These are phyloP conservation scores for Pseudonitzschia multistriata DNA, from an alignment of 108 stramenopile species.

Conservation along the genomic window DNA sequence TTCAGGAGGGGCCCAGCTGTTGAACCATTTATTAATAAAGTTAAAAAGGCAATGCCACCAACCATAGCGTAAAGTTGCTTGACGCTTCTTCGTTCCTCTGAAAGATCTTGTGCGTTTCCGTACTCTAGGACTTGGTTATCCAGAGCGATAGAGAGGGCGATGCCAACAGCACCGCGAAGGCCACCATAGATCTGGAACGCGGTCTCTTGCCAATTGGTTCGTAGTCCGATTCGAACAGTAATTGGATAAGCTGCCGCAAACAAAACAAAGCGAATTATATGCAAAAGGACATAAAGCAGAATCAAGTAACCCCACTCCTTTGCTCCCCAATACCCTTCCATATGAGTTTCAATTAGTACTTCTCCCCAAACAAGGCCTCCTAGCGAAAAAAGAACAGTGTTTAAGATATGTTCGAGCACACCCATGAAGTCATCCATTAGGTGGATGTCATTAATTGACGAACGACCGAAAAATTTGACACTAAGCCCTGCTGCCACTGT, in stretches of 20 bases:
- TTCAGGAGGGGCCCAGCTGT: slow-evolving; percentile 54
- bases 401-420: slow-evolving; percentile 77
- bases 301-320: slow-evolving; percentile 69
- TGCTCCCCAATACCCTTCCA: slow-evolving; percentile 36
- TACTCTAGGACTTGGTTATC: slow-evolving; percentile 42
- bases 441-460: slow-evolving; percentile 63
- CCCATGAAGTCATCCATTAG: slow-evolving; percentile 80
- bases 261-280: slow-evolving; percentile 56
- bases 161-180: slow-evolving; percentile 82
- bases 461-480: slow-evolving; percentile 52
- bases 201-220: slow-evolving; percentile 50
- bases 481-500: slow-evolving; percentile 72
- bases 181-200: slow-evolving; percentile 75
- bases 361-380: slow-evolving; percentile 83
- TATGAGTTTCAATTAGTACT: slow-evolving; percentile 35
- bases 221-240: slow-evolving; percentile 56
- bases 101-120: slow-evolving; percentile 2
- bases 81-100: slow-evolving; percentile 13
- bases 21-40: slow-evolving; percentile 56
- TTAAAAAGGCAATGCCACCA: slow-evolving; percentile 53
- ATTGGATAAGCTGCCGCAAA: slow-evolving; percentile 67
- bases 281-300: slow-evolving; percentile 57
- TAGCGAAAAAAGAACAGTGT: slow-evolving; percentile 89
- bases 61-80: slow-evolving; percentile 39
- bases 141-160: slow-evolving; percentile 75